Conservation (phyloP, 148 eudicot genomes). For the Tetragonia tetragonoides region DNA sequence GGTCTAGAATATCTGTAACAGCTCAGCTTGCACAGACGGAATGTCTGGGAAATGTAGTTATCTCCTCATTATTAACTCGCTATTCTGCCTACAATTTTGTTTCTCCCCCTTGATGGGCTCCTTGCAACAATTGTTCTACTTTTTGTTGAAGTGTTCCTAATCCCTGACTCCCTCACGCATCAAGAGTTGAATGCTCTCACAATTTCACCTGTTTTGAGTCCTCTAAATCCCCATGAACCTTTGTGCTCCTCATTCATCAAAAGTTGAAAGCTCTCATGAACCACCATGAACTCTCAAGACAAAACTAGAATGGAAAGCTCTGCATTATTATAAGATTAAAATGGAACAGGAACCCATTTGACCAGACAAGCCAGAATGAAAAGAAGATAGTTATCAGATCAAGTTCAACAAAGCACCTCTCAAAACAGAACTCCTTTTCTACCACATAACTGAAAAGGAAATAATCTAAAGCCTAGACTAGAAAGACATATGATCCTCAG, state of each 20-base stretch:
- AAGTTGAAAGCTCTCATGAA: too few species aligned
- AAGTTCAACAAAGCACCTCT: neutral
- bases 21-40: too few species aligned
- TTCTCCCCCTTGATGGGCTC: neutral
- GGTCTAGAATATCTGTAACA: too few species aligned
- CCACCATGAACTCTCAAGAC: neutral
- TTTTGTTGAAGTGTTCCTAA: neutral
- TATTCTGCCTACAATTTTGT: too few species aligned
- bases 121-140: neutral
- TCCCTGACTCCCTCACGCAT: neutral
- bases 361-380: neutral
- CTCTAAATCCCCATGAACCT: too few species aligned
- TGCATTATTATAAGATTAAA: neutral
- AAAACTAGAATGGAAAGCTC: neutral
- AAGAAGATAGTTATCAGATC: neutral
- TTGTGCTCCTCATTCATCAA: too few species aligned
- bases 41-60: too few species aligned
- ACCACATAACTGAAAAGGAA: neutral
- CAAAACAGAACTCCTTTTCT: neutral
- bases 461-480: neutral
- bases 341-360: neutral
- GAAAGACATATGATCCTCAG: neutral
- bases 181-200: too few species aligned
- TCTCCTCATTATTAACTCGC: too few species aligned
- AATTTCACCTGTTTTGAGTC: too few species aligned